These are phyloP conservation scores for Fusarium praegraminearum DNA, from an alignment of 2,329 filamentous ascomycete species.

Conservation along the genomic window DNA sequence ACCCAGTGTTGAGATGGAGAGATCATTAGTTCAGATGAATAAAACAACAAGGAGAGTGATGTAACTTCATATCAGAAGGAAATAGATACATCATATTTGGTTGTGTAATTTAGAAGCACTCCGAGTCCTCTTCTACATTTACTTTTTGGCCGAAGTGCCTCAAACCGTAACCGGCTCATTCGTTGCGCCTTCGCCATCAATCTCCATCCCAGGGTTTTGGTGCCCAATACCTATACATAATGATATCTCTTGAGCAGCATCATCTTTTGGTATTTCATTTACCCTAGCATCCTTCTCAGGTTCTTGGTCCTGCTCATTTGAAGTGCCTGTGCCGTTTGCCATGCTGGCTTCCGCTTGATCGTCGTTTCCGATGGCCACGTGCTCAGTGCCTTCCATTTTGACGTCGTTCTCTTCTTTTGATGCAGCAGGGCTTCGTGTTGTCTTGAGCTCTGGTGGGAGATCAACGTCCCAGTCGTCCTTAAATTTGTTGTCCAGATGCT, in stretches of 20 bases:
- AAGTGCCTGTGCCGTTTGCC: neutral
- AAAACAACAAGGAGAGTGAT: neutral
- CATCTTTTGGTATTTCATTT: constrained; percentile 9
- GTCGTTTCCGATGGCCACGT: neutral
- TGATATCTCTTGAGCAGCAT: neutral
- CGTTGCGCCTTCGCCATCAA: constrained; percentile 22
- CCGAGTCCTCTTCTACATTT: neutral
- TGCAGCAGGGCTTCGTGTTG: constrained; percentile 9
- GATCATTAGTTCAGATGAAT: neutral
- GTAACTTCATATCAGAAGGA: neutral
- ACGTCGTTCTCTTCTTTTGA: constrained; percentile 15
- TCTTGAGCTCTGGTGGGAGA: constrained; percentile 53
- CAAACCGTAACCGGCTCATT: constrained; percentile 11
- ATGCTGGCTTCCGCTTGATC: constrained; percentile 5
- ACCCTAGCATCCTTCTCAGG: neutral
- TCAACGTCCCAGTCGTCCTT: constrained; percentile 61
- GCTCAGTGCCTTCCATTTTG: constrained; percentile 27
- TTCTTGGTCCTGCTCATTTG: neutral
- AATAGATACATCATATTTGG: neutral
- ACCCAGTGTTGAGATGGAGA: neutral
- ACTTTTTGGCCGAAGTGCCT: neutral
- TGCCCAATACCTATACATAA: constrained; percentile 2
- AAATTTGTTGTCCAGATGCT: constrained; percentile 59
- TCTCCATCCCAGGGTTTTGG: constrained; percentile 21
- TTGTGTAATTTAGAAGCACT: neutral